Evolutionary conservation across 768 basidiomycete species (phyloP).

Genomic region (Xerocomus potaroensis): DNA sequence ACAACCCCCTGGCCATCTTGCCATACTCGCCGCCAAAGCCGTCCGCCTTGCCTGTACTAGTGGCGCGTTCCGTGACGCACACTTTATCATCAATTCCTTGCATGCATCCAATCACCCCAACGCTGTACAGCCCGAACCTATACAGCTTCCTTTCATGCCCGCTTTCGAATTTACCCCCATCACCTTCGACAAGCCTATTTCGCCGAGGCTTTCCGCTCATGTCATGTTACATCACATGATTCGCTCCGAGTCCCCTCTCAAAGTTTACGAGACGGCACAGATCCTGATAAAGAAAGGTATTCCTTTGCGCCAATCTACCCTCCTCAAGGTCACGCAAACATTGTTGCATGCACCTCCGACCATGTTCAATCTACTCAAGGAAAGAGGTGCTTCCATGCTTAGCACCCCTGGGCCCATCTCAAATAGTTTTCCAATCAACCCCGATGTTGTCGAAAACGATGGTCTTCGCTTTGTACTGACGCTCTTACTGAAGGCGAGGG

Average conservation of each 20-base stretch:
- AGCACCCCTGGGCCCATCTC: conserved; percentile 11
- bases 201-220: conserved; percentile 60
- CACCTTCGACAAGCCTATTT: conserved; percentile 46
- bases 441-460: conserved; percentile 35
- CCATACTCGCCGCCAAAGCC: conserved; percentile 44
- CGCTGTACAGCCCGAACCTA: not conserved
- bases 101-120: conserved; percentile 34
- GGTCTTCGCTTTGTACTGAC: conserved; percentile 48
- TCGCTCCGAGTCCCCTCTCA: conserved; percentile 43
- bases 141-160: conserved; percentile 23
- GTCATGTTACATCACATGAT: conserved; percentile 61
- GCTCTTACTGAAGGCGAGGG: conserved; percentile 51
- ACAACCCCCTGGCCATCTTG: conserved; percentile 8
- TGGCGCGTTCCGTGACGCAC: conserved; percentile 47
- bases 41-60: conserved; percentile 43
- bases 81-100: conserved; percentile 56
- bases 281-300: conserved; percentile 54
- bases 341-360: conserved; percentile 23
- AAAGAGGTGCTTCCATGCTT: conserved; percentile 16
- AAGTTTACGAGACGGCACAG: conserved; percentile 47
- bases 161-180: conserved; percentile 38
- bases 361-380: conserved; percentile 15
- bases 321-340: conserved; percentile 38
- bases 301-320: conserved; percentile 43
- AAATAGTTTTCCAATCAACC: conserved; percentile 28